Base-by-base conservation (phyloP, 208 protist genomes). In the Trypanosoma congolense region DNA sequence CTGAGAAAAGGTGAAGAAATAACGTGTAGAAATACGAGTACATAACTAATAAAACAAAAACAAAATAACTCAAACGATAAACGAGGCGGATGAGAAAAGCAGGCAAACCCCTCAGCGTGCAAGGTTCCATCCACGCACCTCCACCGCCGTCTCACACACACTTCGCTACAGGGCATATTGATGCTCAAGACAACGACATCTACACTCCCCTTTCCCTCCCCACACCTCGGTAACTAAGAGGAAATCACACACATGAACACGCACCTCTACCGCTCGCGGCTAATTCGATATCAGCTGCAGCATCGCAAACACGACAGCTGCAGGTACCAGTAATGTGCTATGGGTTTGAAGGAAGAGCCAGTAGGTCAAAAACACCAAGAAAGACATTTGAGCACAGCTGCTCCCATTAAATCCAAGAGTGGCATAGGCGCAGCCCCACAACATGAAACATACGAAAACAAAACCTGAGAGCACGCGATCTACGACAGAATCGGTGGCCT, bases 391-490 rank as follows among this genome's bases (percentile, higher is more conserved):
- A 0, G 82, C 83, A 46, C 64, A 80, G 62, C 81, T 90, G 72
- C 90, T 77, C 26, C 84, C 80, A 53, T 91, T 91, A 71, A 86
- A 90, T 16, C 84, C 88, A n/a, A 95, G 72, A 16, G 82, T 91
- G 21, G 83, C 76, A 63, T 88, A 96, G 5, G 74, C 80, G 16
- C 81, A 78, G 9, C 77, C 74, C 83, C 89, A 91, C 19, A 93
- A 56, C 73, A 93, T 89, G 6, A 75, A 65, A 56, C 75, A 85
- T n/a, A 93, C 74, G 21, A 72, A 68, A 48, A 96, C 77, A 43
- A 90, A 88, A 22, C 85, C 83, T 0, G 82, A 87, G 9, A 96
- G 71, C 26, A 90, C 86, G 51, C 89, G 89, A 59, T 96, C 84
- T 28, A 87, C 75, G 12, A 93, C 83, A 12, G 85, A 93, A 10